Evolutionary conservation across 208 protist species (phyloP), one percentile per base, ranked within the genome.

Genomic region (Trypanosoma lewisi): DNA sequence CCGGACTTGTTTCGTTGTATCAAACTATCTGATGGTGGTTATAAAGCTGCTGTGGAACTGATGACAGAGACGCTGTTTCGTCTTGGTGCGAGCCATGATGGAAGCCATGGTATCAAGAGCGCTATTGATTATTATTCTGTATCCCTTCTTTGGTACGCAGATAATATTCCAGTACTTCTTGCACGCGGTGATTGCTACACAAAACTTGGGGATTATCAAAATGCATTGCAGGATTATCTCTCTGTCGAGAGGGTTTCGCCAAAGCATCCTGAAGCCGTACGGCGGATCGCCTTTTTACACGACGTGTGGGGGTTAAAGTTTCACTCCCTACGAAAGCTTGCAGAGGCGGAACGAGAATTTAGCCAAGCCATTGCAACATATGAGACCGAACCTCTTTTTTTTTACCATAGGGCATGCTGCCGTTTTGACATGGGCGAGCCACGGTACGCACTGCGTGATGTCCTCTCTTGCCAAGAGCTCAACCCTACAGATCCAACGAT

Each of bases 111-210:
- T 37, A 69, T 90, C 30, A 69, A 83, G 66, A 78, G 90, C 49
- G 85, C 87, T 14, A 78, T 93, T 25, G 61, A 75, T 16, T 96
- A 93, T 72, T 96, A 93, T 73, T 82, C 86, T n/a, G 85, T 89
- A 53, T 93, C 86, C 33, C 81, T 96, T 58, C 83, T 93, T 67
- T 96, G 87, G 90, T 71, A 82, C 12, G 52, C 73, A 2, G 87
- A 93, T 60, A 96, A 96, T 73, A 73, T 78, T 55, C 77, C 80
- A 27, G 90, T 94, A 23, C 68, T 96, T 33, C 78, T 93, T 60
- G 87, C 89, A 2, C 83, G 89, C 31, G 86, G 78, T 7, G 87
- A 93, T 61, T 96, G 89, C 69, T 96, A 96, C 71, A 72, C 83
- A 21, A 89, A 90, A 63, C 48, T 92, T 42, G 83, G 91, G 70